Base-by-base conservation (phyloP, 2,329 filamentous ascomycete species). In the Pezicula carpinea region DNA sequence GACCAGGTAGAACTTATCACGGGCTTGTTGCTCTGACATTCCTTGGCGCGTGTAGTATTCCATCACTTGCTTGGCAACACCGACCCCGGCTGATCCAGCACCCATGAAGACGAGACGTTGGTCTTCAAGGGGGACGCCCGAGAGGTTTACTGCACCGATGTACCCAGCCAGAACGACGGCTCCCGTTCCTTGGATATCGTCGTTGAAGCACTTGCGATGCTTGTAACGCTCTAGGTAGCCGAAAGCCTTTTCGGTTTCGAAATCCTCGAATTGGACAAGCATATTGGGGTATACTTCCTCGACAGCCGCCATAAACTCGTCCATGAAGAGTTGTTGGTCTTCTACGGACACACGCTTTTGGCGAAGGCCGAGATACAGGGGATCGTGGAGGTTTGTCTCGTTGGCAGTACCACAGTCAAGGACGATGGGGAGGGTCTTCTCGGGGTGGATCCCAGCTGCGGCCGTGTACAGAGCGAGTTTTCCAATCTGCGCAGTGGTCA, bases 161-260 rank as follows among this genome's bases (percentile, higher is more conserved):
- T 83, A 82, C 75, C 92, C 92, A 54, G 80, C 92, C 46, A 96
- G 79, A 52, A 97, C 90, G 62, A 99, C 93, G 53, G 92, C 90
- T 59, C 93, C 93, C 59, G 93, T 97, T 56, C 92, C 92, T 74
- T 97, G 92, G 64, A 99, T 93, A 65, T 99, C 92, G 64, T 97
- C 93, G 69, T 97, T 97, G 81, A 99, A 99, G 77, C 89, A 95
- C 68, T 88, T 91, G 76, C 96, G 92, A 65, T 91, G 77, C 59
- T 89, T 86, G 72, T 97, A 97, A 51, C 89, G 82, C 65, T 93
- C 87, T 34, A 97, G 80, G 62, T 95, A 92, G 53, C 87, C 86
- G 79, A 97, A 99, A 39, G 93, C 92, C 70, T 83, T 83, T 58
- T 81, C 77, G 62, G 92, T 95, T 75, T 97, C 95, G 69, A 96